Base-by-base conservation (phyloP, 179 eudicot genomes). In the Heliamphora pulchella region DNA sequence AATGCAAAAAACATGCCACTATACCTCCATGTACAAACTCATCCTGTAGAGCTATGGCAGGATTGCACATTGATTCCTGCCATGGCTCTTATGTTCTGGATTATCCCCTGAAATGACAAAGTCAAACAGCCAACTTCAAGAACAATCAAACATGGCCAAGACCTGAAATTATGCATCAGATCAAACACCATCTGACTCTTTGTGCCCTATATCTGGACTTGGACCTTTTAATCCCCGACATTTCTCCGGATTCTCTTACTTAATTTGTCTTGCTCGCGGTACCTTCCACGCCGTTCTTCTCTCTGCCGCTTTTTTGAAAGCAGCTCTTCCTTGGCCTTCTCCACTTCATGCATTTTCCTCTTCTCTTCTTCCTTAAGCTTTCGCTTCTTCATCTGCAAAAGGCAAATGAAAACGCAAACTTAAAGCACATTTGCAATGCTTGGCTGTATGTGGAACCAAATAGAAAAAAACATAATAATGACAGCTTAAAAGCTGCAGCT, bases 271-370 rank as follows among this genome's bases (percentile, higher is more conserved):
- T 92, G 89, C 53, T 85, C 83, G 2, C 92, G 89, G 80, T 93
- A 96, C 84, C 94, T 90, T 53, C 82, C 96, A 15, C 89, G 86
- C 7, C 97, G 87, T 84, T 96, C 98, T 74, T 93, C 96, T 78
- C 94, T 86, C 75, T 86, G 89, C 4, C 93, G 93, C 79, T 94
- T 94, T 44, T 82, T 90, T 0, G 90, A 84, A 9, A 94, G 14
- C 72, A 64, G 81, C 65, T 91, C 98, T 58, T 90, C 89, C 86
- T 96, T 93, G 41, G 92, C 89, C 74, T 85, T 90, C 82, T 90
- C 82, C 8, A 65, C 85, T 73, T 85, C 89, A 20, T 71, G 81
- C 63, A 15, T 70, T 86, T 90, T 89, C 82, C 86, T 89, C 91
- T 91, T 90, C 78, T 84, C 94, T 18, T 62, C 82, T 6, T 92